Evolutionary conservation across 176 grass and related monocot genomes (phyloP).

Genomic region (Oryza nivara): DNA sequence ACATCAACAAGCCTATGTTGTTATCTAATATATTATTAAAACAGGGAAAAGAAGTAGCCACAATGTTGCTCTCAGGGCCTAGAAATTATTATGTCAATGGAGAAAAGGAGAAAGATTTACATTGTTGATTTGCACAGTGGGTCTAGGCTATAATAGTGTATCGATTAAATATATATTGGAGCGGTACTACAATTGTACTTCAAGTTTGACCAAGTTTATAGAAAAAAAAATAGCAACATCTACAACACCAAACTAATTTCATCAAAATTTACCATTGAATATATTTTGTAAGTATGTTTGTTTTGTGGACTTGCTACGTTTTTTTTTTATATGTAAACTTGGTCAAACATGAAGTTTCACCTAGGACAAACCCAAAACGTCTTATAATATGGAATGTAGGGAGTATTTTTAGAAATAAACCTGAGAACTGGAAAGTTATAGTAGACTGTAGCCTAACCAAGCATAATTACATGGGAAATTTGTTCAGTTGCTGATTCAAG

Average conservation of each 20-base stretch:
- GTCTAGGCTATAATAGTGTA: not conserved
- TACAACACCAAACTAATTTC: no score
- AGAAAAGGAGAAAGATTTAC: not conserved
- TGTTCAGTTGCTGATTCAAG: not conserved
- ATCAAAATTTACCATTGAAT: no score
- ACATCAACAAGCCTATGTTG: not conserved
- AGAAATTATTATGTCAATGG: not conserved
- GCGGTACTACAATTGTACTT: not conserved
- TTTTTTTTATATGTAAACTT: no score
- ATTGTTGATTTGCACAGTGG: not conserved
- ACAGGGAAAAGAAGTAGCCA: not conserved
- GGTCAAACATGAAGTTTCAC: no score
- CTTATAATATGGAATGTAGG: no score
- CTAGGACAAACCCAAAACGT: no score
- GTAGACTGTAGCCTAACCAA: not conserved
- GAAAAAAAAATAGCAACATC: no score
- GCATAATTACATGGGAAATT: not conserved
- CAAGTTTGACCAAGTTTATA: no score
- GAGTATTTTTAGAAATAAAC: not conserved
- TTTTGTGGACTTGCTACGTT: no score
- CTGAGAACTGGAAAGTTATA: not conserved
- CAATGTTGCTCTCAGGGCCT: not conserved
- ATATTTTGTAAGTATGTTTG: no score
- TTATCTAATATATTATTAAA: slow-evolving; percentile 3
- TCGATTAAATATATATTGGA: not conserved